Evolutionary conservation across 2,329 filamentous ascomycete genomes (phyloP), one percentile per base, ranked within the genome.

Genomic region (Cladobotryum protrusum): DNA sequence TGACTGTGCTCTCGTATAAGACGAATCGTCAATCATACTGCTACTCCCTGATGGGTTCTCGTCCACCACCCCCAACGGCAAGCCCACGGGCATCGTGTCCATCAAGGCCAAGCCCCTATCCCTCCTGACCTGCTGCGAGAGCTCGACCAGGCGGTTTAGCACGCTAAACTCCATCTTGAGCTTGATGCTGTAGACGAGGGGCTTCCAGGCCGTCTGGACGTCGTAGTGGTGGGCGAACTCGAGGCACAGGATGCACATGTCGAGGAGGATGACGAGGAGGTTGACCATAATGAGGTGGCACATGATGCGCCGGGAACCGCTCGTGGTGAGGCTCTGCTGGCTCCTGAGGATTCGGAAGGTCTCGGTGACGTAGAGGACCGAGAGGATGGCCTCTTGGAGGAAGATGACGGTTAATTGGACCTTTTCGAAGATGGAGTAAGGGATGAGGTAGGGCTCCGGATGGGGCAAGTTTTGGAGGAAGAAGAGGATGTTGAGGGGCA

Each of bases 361-460:
- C 50, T 77, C 73, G 60, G 64, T 67, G 50, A 80, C 76, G 59
- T 77, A 79, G n/a, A 77, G 58, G 0, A 64, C 67, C 1, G 75
- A 78, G 44, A 79, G 69, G 51, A 77, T 67, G 45, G 74, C 66
- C 52, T 80, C 77, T 58, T 79, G 77, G 17, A 78, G 48, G 56
- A 72, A 77, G 57, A 79, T 78, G 2, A 75, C 65, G 11, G 74
- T 76, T 62, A 79, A 72, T 58, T 79, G 75, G 18, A 79, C 65
- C 56, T 74, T 73, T 55, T 80, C 77, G 63, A 75, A 59, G 47
- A 74, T 58, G 13, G 67, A 64, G 52, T 76, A 77, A 9, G 53
- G 47, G 19, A 49, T 35, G 13, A 53, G 18, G 44, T 53, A 61
- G 1, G 20, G 35, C 4, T 43, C 50, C 2, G 48, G 33, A 11